Conservation (phyloP, 441 rosid genomes). For the Erodium moschatum region DNA sequence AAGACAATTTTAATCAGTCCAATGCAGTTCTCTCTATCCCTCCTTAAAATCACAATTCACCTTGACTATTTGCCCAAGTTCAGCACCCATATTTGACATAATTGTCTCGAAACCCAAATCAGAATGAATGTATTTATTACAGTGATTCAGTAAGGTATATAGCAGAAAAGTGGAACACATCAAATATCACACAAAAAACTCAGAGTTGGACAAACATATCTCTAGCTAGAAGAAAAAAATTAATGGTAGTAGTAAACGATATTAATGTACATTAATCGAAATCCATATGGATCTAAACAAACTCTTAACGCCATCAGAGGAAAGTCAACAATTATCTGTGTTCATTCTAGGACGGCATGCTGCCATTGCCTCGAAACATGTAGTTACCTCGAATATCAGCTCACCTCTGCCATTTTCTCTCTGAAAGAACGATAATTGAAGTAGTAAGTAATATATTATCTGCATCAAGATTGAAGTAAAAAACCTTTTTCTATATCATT, state of each 20-base stretch:
- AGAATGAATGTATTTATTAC: neutral
- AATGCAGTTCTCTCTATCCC: too few species aligned
- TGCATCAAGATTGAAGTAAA: neutral
- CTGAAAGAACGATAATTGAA: conserved; percentile 36
- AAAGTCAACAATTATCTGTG: neutral
- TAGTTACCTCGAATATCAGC: conserved; percentile 1
- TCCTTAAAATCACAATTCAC: too few species aligned
- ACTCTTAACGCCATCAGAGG: neutral
- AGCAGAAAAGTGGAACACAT: neutral
- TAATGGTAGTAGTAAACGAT: neutral
- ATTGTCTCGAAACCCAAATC: neutral
- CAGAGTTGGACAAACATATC: neutral
- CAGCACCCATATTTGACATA: neutral
- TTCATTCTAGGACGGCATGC: conserved; percentile 14
- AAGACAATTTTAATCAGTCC: too few species aligned
- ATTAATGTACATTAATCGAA: neutral
- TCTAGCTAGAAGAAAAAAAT: neutral
- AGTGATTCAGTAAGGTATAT: neutral
- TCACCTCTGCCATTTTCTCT: conserved; percentile 90
- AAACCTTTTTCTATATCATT: too few species aligned
- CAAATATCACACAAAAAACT: neutral
- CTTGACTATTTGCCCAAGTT: too few species aligned
- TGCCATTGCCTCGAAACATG: neutral
- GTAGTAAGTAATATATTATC: neutral
- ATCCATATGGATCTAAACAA: neutral